These are phyloP conservation scores for Pseudogymnoascus sp. DNA, from an alignment of 2,329 filamentous ascomycete species.

Conservation along the genomic window DNA sequence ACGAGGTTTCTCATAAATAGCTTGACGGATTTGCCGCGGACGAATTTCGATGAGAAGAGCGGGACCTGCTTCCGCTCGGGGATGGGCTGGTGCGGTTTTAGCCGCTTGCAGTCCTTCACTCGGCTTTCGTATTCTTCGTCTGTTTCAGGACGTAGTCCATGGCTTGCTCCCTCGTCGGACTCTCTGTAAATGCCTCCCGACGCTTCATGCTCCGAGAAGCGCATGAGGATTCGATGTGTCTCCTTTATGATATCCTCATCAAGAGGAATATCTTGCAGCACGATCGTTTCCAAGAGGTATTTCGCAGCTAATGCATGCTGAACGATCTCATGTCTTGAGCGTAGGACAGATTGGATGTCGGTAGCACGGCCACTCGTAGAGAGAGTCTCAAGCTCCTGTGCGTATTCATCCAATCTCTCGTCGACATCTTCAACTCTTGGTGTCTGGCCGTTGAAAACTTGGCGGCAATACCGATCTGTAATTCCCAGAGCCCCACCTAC, in stretches of 20 bases:
- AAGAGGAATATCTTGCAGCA: constrained; percentile 11
- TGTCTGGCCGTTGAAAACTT: not conserved
- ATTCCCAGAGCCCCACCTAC: not conserved
- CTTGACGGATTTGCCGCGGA: constrained; percentile 18
- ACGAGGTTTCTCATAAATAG: constrained; percentile 22
- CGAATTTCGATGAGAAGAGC: constrained; percentile 15
- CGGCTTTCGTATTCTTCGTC: not conserved
- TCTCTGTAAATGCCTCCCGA: constrained; percentile 10
- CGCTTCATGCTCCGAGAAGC: constrained; percentile 14
- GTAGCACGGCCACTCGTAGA: not conserved
- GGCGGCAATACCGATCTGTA: not conserved
- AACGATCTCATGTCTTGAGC: constrained; percentile 4
- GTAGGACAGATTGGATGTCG: not conserved
- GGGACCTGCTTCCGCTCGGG: not conserved
- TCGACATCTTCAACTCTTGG: not conserved
- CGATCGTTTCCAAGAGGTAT: constrained; percentile 16
- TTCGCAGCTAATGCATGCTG: constrained; percentile 12
- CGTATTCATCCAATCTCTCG: not conserved
- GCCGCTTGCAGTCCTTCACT: not conserved
- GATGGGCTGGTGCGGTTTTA: not conserved
- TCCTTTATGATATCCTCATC: constrained; percentile 20
- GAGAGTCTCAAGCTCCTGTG: not conserved
- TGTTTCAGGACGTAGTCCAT: not conserved
- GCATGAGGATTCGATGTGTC: constrained; percentile 21
- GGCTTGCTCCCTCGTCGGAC: constrained; percentile 8